These are phyloP conservation scores for Ceratocystis harringtonii DNA, from an alignment of 2,329 filamentous ascomycete genomes.

Conservation along the genomic window DNA sequence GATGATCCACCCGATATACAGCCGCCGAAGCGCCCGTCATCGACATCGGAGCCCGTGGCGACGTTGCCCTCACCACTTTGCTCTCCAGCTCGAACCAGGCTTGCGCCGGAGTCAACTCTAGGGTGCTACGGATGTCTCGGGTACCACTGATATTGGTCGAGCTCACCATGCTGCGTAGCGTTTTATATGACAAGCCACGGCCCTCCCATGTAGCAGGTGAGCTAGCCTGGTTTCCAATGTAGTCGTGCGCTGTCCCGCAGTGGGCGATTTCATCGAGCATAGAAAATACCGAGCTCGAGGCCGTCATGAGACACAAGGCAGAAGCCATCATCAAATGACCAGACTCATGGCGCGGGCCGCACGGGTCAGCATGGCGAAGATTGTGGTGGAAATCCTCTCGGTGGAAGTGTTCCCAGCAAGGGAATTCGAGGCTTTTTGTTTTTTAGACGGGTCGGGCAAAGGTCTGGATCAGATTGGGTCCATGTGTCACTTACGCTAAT, in stretches of 20 bases:
- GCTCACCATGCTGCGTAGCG: constrained; percentile 7
- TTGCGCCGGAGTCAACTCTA: constrained; percentile 15
- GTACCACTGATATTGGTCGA: neutral
- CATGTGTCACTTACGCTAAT: constrained; percentile 13
- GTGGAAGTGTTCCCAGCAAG: constrained; percentile 14
- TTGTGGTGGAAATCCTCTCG: constrained; percentile 11
- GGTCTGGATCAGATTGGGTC: too few species aligned
- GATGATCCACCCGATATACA: neutral
- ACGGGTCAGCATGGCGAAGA: neutral
- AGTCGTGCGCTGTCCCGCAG: constrained; percentile 2
- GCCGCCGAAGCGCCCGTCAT: neutral
- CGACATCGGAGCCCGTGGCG: neutral
- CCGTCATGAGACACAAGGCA: constrained; percentile 11
- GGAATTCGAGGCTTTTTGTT: constrained; percentile 9
- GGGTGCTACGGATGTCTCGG: neutral
- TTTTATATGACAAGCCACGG: constrained; percentile 12
- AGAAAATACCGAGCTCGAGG: constrained; percentile 9
- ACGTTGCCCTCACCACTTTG: neutral
- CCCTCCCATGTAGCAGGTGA: constrained; percentile 13
- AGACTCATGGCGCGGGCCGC: constrained; percentile 5
- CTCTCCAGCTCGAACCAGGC: constrained; percentile 16
- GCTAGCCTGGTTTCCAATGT: constrained; percentile 3
- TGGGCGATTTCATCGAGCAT: constrained; percentile 12
- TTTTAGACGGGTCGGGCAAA: neutral
- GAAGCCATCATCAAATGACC: constrained; percentile 16